These are phyloP conservation scores for Musa acuminata DNA, from an alignment of 176 grass and related monocot species.

Conservation along the genomic window DNA sequence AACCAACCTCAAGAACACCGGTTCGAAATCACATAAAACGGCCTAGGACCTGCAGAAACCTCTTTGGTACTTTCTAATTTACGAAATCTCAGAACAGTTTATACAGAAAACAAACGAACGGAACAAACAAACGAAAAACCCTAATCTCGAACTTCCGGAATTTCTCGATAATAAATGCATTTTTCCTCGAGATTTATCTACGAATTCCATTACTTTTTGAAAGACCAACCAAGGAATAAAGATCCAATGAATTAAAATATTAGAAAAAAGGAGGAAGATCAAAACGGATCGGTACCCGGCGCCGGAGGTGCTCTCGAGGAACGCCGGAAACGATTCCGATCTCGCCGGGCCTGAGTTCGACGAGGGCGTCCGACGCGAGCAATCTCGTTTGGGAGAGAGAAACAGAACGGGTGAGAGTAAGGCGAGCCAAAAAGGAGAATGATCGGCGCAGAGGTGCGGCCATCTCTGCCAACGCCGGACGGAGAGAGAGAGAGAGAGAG, in stretches of 20 bases:
- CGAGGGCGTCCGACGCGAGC: constrained; percentile 47
- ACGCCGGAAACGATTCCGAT: constrained; percentile 92
- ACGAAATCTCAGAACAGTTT: neutral
- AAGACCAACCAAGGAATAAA: neutral
- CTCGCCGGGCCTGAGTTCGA: constrained; percentile 78
- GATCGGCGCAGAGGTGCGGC: constrained; percentile 54
- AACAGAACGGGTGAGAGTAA: neutral
- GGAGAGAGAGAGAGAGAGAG: neutral
- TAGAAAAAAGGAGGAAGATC: neutral
- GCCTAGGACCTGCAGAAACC: neutral
- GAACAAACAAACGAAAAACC: neutral
- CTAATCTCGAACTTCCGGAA: neutral
- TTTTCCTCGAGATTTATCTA: neutral
- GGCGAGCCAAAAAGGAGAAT: constrained; percentile 38
- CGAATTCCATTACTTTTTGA: neutral
- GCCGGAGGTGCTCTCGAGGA: constrained; percentile 71
- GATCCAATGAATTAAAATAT: neutral
- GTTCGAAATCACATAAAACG: no score
- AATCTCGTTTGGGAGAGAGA: constrained; percentile 33
- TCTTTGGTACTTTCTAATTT: neutral
- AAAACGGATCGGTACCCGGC: constrained; percentile 33
- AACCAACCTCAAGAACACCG: no score
- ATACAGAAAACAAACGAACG: no score
- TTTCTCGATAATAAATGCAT: neutral
- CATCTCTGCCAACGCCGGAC: constrained; percentile 27